Evolutionary conservation across 495 filamentous ascomycete genomes (phyloP), one percentile per base, ranked within the genome.

Genomic region (Penicillium chermesinum): DNA sequence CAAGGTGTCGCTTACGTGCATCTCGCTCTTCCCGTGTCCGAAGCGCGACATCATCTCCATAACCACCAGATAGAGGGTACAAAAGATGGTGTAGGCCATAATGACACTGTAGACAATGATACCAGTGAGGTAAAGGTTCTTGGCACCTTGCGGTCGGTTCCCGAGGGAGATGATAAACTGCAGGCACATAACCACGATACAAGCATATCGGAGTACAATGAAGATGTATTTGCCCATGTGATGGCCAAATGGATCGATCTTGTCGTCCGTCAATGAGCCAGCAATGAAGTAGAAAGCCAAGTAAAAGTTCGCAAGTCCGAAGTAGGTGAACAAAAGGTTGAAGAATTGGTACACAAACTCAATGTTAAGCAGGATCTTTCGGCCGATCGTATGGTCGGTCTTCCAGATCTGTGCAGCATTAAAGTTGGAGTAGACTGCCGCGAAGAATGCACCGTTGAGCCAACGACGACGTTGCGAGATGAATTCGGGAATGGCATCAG

Each of bases 371-470:
- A 97, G 77, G 36, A 95, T 76, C 66, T 99, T 99, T 38, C 94
- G 84, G 15, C 81, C 71, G 8, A 96, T 47, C 2, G 88, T 93
- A 65, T 99, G 94, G 66, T 96, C 93, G 10, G 94, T 99, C 44
- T 63, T 64, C 91, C 93, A 96, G 62, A 99, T 81, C 71, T 97
- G 94, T 45, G 74, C 80, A 55, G 91, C 93, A 69, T 99, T 94
- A 39, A 96, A 85, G 7, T 97, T 83, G 4, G 93, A 97, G 71
- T 96, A 99, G 35, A 96, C 91, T 45, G 94, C 93, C 1, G 94
- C 94, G 66, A 99, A 99, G 76, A 97, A 96, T 45, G 94, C 94
- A 57, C 94, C 94, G 66, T 99, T 99, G 18, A 99, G 81, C 94
- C 93, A 99, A 57, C 94, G 80, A 50, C 94, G 79, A 45, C 94